Evolutionary conservation across 768 basidiomycete genomes (phyloP), one percentile per base, ranked within the genome.

Genomic region (Termitomyces sp.): DNA sequence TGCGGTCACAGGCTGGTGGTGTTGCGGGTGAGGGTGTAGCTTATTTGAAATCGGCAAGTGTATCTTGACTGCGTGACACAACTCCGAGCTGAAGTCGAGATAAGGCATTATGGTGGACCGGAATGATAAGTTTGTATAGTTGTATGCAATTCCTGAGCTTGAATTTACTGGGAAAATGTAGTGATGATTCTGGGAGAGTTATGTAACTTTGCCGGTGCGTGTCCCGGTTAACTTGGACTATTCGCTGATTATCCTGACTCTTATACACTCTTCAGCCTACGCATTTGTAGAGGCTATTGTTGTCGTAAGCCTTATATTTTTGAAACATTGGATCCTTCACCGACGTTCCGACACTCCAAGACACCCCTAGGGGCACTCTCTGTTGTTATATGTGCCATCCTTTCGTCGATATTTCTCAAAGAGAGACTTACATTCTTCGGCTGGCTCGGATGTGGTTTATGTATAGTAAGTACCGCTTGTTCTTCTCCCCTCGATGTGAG

Each of bases 311-410:
- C 52, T 20, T 32, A 25, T 42, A 47, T 20, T 54, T 15, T 40
- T 46, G 12, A 43, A 14, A 42, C n/a, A 52, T 15, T 38, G 49
- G 60, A 53, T 51, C 15, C 49, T 38, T 49, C 53, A 59, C 56
- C 61, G 53, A 59, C 48, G 50, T 42, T 37, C 54, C 59, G 42
- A 56, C 56, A 40, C 9, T 49, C 25, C 59, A 64, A 91, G 87
- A 98, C 96, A 43, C 97, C 96, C 3, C 84, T 99, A 67, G 96
- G 96, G 46, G 95, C 96, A 8, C 84, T 99, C 58, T 95, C 94
- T 20, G 97, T 99, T 66, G 97, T 99, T 65, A 81, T 98, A 65
- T 96, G 89, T 72, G 95, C 96, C 54, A 90, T 96, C 38, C 77
- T 98, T 17, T 96, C 96, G 7, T 95, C 93, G 36, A 80, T 96